Base-by-base conservation (phyloP, 1,284 basidiomycete species). In the Ceratobasidium sp. region DNA sequence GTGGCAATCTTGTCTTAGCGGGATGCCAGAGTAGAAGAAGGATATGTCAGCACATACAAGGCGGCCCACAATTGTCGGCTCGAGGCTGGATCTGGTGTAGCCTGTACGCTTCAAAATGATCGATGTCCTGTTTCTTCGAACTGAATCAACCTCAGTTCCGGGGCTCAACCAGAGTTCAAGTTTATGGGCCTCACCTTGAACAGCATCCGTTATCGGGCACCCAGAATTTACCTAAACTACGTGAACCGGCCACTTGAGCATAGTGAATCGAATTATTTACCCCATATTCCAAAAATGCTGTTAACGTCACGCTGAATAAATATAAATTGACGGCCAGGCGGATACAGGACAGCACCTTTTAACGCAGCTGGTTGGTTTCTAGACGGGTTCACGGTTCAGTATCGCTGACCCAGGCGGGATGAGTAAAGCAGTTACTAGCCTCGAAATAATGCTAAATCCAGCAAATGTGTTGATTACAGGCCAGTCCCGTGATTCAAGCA, bases 281-380 rank as follows among this genome's bases (percentile, higher is more conserved):
- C 59, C 59, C 59, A 62, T 43, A 62, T 62, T 9, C 59, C 59
- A 29, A 62, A 62, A 4, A 62, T 22, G 24, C 59, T 62, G 22
- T n/a, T n/a, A n/a, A n/a, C n/a, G n/a, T n/a, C 53, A 34, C 19
- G 39, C 14, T 19, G 4, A 22, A 27, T 24, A 24, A 24, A 43
- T 7, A 2, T 34, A 2, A 1, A 24, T 39, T 43, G 22, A 22
- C 29, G 22, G 43, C 8, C 16, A 37, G n/a, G 27, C 41, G n/a
- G 6, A 24, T 39, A 22, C 37, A 3, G 13, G 5, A 43, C 6
- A 24, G 16, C 13, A 62, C 59, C 59, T 62, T 37, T 62, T 62
- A 29, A 43, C 59, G 39, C 59, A 62, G 31, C 59, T 62, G 6
- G 59, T 62, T n/a, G 59, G 59, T 62, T 62, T 4, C 59, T 62